These are phyloP conservation scores for Aureoboletus auriporus DNA, from an alignment of 768 basidiomycete genomes.

Conservation along the genomic window DNA sequence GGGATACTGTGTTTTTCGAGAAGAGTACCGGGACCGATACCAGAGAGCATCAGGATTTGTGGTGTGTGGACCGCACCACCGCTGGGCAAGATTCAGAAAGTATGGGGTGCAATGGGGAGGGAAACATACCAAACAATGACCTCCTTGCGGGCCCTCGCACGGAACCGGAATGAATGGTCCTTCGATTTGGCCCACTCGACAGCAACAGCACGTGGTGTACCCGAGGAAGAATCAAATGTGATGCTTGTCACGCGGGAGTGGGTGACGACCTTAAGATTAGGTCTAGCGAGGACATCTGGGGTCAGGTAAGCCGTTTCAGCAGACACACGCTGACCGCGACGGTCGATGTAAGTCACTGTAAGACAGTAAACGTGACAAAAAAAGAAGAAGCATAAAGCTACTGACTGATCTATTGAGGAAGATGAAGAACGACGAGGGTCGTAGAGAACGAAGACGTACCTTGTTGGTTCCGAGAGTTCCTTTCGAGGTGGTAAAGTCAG, in stretches of 20 bases:
- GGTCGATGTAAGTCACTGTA: constrained; percentile 65
- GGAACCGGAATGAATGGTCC: constrained; percentile 29
- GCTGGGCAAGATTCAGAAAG: constrained; percentile 27
- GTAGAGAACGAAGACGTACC: constrained; percentile 32
- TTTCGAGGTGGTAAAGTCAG: constrained; percentile 53
- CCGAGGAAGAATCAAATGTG: constrained; percentile 43
- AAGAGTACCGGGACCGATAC: constrained; percentile 65
- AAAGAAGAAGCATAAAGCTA: neutral
- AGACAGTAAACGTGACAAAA: neutral
- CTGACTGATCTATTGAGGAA: constrained; percentile 40
- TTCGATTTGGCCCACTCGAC: constrained; percentile 52
- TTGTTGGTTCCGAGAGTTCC: constrained; percentile 62
- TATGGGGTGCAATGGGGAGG: neutral
- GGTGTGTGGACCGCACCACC: constrained; percentile 64
- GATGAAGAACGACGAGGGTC: neutral
- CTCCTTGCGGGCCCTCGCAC: constrained; percentile 50
- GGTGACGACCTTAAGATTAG: constrained; percentile 60
- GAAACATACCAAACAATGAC: constrained; percentile 54
- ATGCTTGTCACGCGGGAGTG: constrained; percentile 55
- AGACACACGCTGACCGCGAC: constrained; percentile 51
- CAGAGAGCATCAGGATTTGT: constrained; percentile 68
- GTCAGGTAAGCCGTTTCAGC: constrained; percentile 68
- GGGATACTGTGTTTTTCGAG: constrained; percentile 51
- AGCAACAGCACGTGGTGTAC: constrained; percentile 47
- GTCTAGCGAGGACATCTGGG: constrained; percentile 54